Evolutionary conservation across 192 early-diverging fungal species (phyloP), one percentile per base, ranked within the genome.

Genomic region (Coemansia sp.): DNA sequence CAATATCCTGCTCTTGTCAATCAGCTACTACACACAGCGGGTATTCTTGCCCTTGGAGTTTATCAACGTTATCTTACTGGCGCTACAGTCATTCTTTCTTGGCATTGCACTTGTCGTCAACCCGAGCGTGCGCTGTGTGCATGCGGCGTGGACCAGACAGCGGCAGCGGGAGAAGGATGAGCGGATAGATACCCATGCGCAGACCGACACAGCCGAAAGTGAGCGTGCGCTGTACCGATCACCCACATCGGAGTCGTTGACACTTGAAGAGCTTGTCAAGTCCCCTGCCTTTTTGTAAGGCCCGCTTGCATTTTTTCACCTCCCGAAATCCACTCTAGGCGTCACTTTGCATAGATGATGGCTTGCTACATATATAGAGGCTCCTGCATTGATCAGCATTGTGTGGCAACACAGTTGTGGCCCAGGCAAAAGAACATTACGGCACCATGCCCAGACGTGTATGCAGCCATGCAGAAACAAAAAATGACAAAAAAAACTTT

Each of bases 101-200:
- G 68, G 59, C 0, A 60, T 67, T 52, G 68, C 67, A 19, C 64
- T 76, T 34, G 22, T 67, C 32, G 60, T 70, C 14, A 76, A 70
- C 35, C 74, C 74, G 21, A 50, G 37, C 3, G 39, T 65, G 26
- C 62, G 57, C 19, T 27, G 35, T 27, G 61, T 60, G 5, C 26
- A 21, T 37, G 34, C 24, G 8, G 21, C 54, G 11, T 27, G 54
- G 24, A 27, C 36, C 26, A 57, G 50, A 15, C 22, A 67, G n/a
- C 29, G 42, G 53, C 58, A n/a, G 21, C 53, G 19, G 7, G 40
- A 40, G 7, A 42, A 39, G 57, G 36, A n/a, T 1, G 56, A 19
- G 17, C 32, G 3, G 26, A 32, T 29, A 10, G 32, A 34, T 29
- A 11, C 52, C 15, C n/a, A 34, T 0, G 17, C n/a, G 32, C 27